These are phyloP conservation scores for Centella asiatica DNA, from an alignment of 129 eudicot genomes.

Conservation along the genomic window DNA sequence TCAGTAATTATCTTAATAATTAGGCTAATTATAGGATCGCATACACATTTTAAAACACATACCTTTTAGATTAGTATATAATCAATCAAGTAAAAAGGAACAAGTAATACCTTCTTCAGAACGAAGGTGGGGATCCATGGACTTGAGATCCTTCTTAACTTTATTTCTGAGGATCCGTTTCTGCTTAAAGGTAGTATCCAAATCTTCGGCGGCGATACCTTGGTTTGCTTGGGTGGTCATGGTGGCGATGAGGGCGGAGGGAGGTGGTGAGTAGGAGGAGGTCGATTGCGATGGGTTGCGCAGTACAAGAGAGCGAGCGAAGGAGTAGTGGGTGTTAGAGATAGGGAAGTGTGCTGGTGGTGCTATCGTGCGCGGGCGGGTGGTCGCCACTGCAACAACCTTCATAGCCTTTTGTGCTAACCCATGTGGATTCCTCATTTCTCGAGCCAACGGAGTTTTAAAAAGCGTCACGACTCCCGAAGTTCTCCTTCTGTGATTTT, in stretches of 20 bases:
- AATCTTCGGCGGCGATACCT: not conserved
- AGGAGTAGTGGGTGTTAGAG: not conserved
- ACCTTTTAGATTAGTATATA: no score
- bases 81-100: not conserved
- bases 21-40: no score
- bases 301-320: conserved; percentile 18
- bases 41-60: no score
- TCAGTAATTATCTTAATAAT: no score
- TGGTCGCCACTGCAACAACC: conserved; percentile 13
- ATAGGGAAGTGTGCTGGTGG: conserved; percentile 12
- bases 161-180: conserved; percentile 49
- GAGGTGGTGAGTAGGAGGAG: conserved; percentile 17
- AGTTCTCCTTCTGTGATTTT: no score
- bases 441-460: not conserved
- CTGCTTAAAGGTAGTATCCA: conserved; percentile 56
- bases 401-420: conserved; percentile 18
- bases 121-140: conserved; percentile 73
- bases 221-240: conserved; percentile 19
- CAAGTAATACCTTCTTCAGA: conserved; percentile 53
- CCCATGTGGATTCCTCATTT: conserved; percentile 24
- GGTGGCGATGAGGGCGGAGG: conserved; percentile 24
- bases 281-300: conserved; percentile 22
- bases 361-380: conserved; percentile 32
- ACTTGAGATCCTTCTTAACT: conserved; percentile 60
- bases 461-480: no score